Evolutionary conservation across 805 yeast species (phyloP), one percentile per base, ranked within the genome.

Genomic region (Wickerhamomyces silvicola): DNA sequence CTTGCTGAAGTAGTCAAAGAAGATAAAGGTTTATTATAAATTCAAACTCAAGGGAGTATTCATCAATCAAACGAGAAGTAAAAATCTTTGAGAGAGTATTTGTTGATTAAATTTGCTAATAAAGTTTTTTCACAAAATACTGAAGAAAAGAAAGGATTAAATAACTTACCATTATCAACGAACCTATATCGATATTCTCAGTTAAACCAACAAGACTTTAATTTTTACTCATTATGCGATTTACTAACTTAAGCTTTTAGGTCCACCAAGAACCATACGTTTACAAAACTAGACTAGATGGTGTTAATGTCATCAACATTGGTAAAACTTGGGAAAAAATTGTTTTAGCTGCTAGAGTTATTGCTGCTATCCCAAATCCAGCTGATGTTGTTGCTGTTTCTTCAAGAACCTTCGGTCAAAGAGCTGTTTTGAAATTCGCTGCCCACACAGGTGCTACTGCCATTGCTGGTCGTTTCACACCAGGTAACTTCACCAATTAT

Each of bases 381-480:
- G 78, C 90, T 54, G 99, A 92, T 65, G 95, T 92, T 64, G 97
- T 88, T 66, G 97, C 95, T 59, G 86, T 94, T 62, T 88, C 97
- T 52, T 85, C 97, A 59, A 90, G 97, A 80, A 88, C 97, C 59
- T 90, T 84, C 75, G 99, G 98, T 66, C 99, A 92, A 78, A 92
- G 99, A 79, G 99, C 98, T 64, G 99, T 90, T 56, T 81, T 92
- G 71, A 92, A 92, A 78, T 92, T 82, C 65, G 97, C 99, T 65
- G 85, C 96, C 59, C 97, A 92, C 88, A 88, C 97, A 59, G 97
- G 97, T 72, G 96, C 98, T 56, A 90, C 97, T 57, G 88, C 99
- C 67, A 90, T 92, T 75, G 99, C 98, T 59, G 99, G 99, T 75
- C 87, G 99, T 78, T 92, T 92, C 84, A 92, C 98, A 60, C 99